These are phyloP conservation scores for Juglanconis juglandina DNA, from an alignment of 2,329 filamentous ascomycete genomes.

Conservation along the genomic window DNA sequence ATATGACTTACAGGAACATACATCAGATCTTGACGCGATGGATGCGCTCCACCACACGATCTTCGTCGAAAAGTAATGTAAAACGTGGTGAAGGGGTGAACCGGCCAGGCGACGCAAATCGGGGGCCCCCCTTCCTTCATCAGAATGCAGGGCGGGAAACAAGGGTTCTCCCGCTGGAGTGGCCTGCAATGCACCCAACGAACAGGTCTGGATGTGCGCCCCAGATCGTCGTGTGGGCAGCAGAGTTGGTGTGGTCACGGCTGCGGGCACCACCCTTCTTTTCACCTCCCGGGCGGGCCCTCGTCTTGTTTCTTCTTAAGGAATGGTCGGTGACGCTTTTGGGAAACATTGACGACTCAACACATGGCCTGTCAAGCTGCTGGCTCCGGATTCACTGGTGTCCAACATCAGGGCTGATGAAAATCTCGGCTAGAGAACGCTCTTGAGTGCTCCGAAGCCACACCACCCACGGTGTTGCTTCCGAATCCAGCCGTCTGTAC, in stretches of 20 bases:
- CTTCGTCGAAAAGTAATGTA: slow-evolving; percentile 2
- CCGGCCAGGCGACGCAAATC: neutral
- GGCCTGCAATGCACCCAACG: slow-evolving; percentile 12
- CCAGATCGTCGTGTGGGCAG: slow-evolving; percentile 5
- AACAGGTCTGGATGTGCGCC: slow-evolving; percentile 11
- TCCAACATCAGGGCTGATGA: neutral
- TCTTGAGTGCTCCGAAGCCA: slow-evolving; percentile 5
- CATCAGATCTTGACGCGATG: slow-evolving; percentile 1
- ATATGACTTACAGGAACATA: slow-evolving; percentile 5
- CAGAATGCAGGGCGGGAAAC: slow-evolving; percentile 15
- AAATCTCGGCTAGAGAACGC: slow-evolving; percentile 3
- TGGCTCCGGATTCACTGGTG: neutral
- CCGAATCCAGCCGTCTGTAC: slow-evolving; percentile 8
- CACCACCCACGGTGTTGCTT: slow-evolving; percentile 11
- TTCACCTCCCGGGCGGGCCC: neutral
- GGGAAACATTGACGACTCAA: neutral
- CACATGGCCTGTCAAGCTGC: neutral
- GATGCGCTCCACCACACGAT: slow-evolving; percentile 12
- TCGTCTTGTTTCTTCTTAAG: neutral
- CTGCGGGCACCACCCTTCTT: slow-evolving; percentile 8
- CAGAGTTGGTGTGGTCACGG: slow-evolving; percentile 17
- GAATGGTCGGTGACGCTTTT: neutral
- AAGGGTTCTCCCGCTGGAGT: slow-evolving; percentile 16
- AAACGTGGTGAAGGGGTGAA: neutral
- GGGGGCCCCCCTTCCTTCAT: slow-evolving; percentile 8